Conservation (phyloP, 1,139 yeast genomes). For the Pichia sp. region DNA sequence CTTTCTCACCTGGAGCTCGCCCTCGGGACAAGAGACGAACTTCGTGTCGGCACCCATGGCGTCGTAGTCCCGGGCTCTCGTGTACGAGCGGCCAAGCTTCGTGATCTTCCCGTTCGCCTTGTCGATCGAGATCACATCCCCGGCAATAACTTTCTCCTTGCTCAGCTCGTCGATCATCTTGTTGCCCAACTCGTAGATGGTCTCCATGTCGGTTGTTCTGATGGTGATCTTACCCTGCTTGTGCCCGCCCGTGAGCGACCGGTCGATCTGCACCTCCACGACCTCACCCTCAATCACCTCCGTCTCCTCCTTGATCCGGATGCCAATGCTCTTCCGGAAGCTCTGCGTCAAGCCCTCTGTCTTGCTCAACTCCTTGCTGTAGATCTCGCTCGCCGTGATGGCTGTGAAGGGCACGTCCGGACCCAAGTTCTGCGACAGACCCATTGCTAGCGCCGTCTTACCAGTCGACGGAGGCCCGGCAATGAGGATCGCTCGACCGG, state of each 20-base stretch:
- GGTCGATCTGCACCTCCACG: conserved; percentile 94
- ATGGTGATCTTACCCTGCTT: conserved; percentile 97
- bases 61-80: conserved; percentile 96
- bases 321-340: conserved; percentile 91
- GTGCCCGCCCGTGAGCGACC: conserved; percentile 95
- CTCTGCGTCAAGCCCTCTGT: conserved; percentile 96
- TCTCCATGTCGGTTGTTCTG: conserved; percentile 98
- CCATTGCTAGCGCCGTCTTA: conserved; percentile 98
- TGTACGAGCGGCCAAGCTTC: conserved; percentile 90
- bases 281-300: conserved; percentile 98
- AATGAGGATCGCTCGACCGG: conserved; percentile 91
- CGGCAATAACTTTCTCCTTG: conserved; percentile 93
- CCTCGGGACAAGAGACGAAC: conserved; percentile 98
- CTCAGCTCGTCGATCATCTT: conserved; percentile 97
- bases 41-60: conserved; percentile 99
- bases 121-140: conserved; percentile 94
- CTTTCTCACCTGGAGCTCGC: conserved; percentile 92
- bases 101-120: conserved; percentile 93
- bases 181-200: conserved; percentile 92
- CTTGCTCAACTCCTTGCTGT: conserved; percentile 83
- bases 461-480: conserved; percentile 99
- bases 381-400: conserved; percentile 90
- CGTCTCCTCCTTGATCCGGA: conserved; percentile 92
- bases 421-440: conserved; percentile 85
- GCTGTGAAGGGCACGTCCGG: conserved; percentile 93